Conservation (phyloP, 2,329 filamentous ascomycete species). For the Cladosporium austrohemisphaericum region DNA sequence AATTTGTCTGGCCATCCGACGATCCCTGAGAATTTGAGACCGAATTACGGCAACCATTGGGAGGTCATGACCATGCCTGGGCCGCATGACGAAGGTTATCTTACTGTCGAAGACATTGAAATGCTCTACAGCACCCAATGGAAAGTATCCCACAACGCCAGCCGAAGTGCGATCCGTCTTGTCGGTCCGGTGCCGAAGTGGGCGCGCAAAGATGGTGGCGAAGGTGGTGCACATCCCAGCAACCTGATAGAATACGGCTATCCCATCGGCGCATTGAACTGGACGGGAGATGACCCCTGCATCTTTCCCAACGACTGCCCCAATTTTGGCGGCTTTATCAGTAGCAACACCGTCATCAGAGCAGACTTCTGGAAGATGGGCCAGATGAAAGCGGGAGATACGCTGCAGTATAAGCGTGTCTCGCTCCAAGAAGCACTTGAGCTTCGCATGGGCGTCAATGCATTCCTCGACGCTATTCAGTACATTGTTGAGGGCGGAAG, state of each 20-base stretch:
- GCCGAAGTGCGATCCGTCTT: constrained; percentile 57
- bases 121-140: constrained; percentile 57
- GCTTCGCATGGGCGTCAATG: constrained; percentile 41
- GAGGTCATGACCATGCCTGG: constrained; percentile 54
- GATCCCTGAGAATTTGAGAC: constrained; percentile 46
- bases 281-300: constrained; percentile 59
- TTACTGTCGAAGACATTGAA: constrained; percentile 50
- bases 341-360: constrained; percentile 53
- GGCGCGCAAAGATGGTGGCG: constrained; percentile 58
- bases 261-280: constrained; percentile 56
- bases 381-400: constrained; percentile 58
- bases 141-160: constrained; percentile 60
- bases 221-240: constrained; percentile 59
- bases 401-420: constrained; percentile 48
- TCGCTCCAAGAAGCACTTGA: constrained; percentile 51
- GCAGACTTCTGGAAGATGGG: constrained; percentile 61
- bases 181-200: constrained; percentile 57
- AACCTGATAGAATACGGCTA: constrained; percentile 57
- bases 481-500: constrained; percentile 35
- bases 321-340: constrained; percentile 59
- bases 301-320: constrained; percentile 58
- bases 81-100: constrained; percentile 54
- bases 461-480: constrained; percentile 44
- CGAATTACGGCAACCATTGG: constrained; percentile 50
- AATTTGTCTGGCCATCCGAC: constrained; percentile 31